Evolutionary conservation across 78 protist genomes (phyloP).

Genomic region (Andalucia godoyi): DNA sequence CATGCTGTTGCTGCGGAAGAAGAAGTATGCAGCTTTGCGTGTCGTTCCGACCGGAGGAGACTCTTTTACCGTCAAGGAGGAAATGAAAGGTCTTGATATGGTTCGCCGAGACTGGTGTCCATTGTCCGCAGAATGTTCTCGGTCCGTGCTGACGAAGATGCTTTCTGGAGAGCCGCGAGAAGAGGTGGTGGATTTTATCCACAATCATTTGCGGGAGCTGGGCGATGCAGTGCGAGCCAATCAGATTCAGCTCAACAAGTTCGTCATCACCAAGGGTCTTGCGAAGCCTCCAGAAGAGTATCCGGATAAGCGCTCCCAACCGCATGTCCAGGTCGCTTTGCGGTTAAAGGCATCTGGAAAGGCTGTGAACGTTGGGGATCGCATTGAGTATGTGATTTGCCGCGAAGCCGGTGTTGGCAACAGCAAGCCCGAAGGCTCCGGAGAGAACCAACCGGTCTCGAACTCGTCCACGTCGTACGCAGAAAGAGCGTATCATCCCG

Average conservation of each 20-base stretch:
- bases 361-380: slow-evolving; percentile 64
- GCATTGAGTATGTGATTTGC: slow-evolving; percentile 82
- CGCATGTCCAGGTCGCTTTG: slow-evolving; percentile 85
- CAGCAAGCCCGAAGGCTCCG: background rate
- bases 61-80: background rate
- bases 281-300: slow-evolving; percentile 78
- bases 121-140: slow-evolving; percentile 31
- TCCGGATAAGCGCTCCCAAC: slow-evolving; percentile 74
- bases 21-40: slow-evolving; percentile 91
- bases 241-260: slow-evolving; percentile 30
- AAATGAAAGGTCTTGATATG: slow-evolving; percentile 91
- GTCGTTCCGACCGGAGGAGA: slow-evolving; percentile 12
- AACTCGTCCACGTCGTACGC: background rate
- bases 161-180: slow-evolving; percentile 17
- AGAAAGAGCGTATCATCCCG: background rate
- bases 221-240: slow-evolving; percentile 3
- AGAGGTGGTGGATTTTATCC: slow-evolving; percentile 22
- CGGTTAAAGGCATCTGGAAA: slow-evolving; percentile 23
- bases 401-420: too few relatives aligned
- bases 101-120: slow-evolving; percentile 98
- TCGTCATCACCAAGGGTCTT: slow-evolving; percentile 65
- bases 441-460: background rate
- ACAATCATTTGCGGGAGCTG: slow-evolving; percentile 7
- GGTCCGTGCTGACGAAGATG: slow-evolving; percentile 35
- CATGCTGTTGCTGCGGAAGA: slow-evolving; percentile 91